Evolutionary conservation across 139 green algal genomes (phyloP).

Genomic region (Chlamydomonas applanata): DNA sequence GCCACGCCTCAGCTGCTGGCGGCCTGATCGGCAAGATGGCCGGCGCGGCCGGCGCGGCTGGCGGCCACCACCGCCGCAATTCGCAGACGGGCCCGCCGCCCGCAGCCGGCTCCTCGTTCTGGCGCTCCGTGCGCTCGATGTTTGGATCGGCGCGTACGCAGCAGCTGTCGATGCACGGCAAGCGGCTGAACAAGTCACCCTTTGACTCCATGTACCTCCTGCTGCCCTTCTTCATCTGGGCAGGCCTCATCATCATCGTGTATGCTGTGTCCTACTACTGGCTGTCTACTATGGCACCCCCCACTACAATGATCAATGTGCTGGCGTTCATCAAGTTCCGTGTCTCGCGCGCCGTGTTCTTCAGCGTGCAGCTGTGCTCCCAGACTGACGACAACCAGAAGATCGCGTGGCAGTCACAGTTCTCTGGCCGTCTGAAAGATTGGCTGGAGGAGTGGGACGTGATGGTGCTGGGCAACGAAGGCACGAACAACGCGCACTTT

Average conservation of each 20-base stretch:
- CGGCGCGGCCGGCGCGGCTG: background rate
- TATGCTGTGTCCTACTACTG: slow-evolving; percentile 2
- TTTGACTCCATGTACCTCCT: background rate
- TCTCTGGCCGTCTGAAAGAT: background rate
- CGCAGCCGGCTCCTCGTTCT: background rate
- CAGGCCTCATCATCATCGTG: slow-evolving; percentile 2
- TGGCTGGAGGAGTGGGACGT: background rate
- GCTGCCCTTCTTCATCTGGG: slow-evolving; percentile 6
- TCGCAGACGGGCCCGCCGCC: background rate
- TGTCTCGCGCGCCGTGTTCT: background rate
- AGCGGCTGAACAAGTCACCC: slow-evolving; percentile 1
- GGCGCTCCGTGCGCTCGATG: background rate
- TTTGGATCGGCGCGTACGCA: background rate
- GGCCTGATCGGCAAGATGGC: background rate
- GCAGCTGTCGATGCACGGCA: background rate
- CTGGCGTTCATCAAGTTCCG: background rate
- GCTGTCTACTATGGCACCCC: background rate
- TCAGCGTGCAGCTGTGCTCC: background rate
- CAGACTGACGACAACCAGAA: background rate
- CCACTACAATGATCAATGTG: slow-evolving; percentile 6
- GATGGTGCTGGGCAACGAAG: background rate
- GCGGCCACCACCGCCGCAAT: too few species aligned
- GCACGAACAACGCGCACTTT: background rate
- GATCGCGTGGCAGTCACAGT: background rate
- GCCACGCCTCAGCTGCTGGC: background rate